Evolutionary conservation across 2,329 filamentous ascomycete genomes (phyloP).

Genomic region (Aspergillus fijiensis): DNA sequence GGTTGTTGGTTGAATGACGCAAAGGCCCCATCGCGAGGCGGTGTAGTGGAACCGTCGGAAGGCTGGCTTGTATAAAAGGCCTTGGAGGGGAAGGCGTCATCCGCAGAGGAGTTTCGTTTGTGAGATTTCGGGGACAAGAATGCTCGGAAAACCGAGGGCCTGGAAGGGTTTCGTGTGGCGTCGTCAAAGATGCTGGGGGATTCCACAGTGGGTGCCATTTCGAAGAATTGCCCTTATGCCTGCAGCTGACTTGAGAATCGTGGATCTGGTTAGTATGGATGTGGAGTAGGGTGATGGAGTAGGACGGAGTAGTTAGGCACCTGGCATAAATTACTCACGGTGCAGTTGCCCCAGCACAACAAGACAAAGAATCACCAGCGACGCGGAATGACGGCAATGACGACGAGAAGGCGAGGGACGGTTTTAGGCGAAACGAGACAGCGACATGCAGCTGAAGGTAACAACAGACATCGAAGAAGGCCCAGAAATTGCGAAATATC

Average conservation of each 20-base stretch:
- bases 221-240: constrained; percentile 27
- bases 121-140: constrained; percentile 54
- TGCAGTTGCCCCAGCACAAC: constrained; percentile 11
- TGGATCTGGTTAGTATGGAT: constrained; percentile 1
- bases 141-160: constrained; percentile 52
- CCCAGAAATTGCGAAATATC: background rate
- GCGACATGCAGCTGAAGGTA: constrained; percentile 7
- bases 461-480: constrained; percentile 17
- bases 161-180: constrained; percentile 34
- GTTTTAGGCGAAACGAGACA: constrained; percentile 5
- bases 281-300: background rate
- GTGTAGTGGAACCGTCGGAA: constrained; percentile 38
- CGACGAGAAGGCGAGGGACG: background rate
- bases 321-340: constrained; percentile 16
- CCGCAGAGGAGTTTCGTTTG: constrained; percentile 47
- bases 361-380: constrained; percentile 4
- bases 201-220: constrained; percentile 35
- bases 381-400: constrained; percentile 10
- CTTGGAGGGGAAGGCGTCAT: constrained; percentile 27
- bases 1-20: constrained; percentile 35
- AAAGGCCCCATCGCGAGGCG: constrained; percentile 53
- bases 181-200: constrained; percentile 40
- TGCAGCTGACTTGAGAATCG: constrained; percentile 24
- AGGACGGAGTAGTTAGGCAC: constrained; percentile 8
- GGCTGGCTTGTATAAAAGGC: constrained; percentile 43